Conservation (phyloP, 2,329 filamentous ascomycete species). For the Xylaria sp. region DNA sequence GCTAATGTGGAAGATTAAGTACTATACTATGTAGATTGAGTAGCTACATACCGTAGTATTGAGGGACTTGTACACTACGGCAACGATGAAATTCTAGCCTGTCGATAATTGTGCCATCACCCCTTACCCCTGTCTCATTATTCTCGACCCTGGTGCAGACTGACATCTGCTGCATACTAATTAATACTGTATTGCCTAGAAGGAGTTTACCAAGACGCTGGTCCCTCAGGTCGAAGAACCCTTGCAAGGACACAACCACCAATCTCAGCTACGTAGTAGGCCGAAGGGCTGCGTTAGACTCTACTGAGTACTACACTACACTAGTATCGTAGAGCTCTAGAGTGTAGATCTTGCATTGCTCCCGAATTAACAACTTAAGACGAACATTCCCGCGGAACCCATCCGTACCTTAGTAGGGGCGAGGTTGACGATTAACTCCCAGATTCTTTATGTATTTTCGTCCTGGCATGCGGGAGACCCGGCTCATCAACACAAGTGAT, state of each 20-base stretch:
- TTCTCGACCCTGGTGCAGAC: slow-evolving; percentile 26
- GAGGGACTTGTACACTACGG: slow-evolving; percentile 16
- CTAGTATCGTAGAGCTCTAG: slow-evolving; percentile 15
- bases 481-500: slow-evolving; percentile 35
- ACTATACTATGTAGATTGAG: too few relatives aligned
- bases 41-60: slow-evolving; percentile 1
- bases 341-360: slow-evolving; percentile 1
- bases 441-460: slow-evolving; percentile 10
- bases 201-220: slow-evolving; percentile 34
- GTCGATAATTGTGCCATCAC: slow-evolving; percentile 29
- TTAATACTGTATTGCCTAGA: slow-evolving; percentile 20
- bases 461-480: slow-evolving; percentile 31
- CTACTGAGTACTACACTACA: too few relatives aligned
- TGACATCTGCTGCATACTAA: slow-evolving; percentile 21
- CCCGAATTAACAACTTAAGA: slow-evolving; percentile 9
- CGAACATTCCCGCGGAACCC: slow-evolving; percentile 20
- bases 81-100: slow-evolving; percentile 16
- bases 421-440: slow-evolving; percentile 14
- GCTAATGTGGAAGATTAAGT: slow-evolving; percentile 4
- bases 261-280: slow-evolving; percentile 10
- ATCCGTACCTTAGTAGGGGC: slow-evolving; percentile 16
- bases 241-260: slow-evolving; percentile 29
- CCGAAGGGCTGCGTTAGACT: slow-evolving; percentile 8
- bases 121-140: slow-evolving; percentile 30
- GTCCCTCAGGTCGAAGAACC: slow-evolving; percentile 22